Base-by-base conservation (phyloP, 2,329 filamentous ascomycete genomes). In the Diaporthe sp. region DNA sequence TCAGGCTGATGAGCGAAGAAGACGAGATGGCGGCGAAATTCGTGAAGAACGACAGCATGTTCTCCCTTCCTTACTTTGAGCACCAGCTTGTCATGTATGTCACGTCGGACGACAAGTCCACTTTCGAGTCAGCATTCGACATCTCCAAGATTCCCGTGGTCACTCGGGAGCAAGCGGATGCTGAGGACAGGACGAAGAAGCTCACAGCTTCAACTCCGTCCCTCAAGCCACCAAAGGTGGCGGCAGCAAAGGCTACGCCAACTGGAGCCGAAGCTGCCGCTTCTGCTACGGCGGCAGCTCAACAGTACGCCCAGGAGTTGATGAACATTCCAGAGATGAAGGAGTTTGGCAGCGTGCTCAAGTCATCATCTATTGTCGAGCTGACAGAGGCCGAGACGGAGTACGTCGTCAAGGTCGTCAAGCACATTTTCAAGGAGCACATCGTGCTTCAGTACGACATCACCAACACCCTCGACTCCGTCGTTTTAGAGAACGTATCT, bases 1-100 rank as follows among this genome's bases (percentile, higher is more conserved):
- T 99, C 74, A 91, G 95, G 81, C 87, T 99, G 76, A 98, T 99
- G 94, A 90, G 92, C 75, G 94, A 98, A 81, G 95, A 97, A 78
- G 94, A 97, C 79, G 94, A 97, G 75, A 88, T 96, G 84, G 95
- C 96, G 1, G 89, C 91, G 77, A 91, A 92, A 75, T 98, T 99
- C 83, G 94, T 98, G 82, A 97, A 97, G 86, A 98, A 98, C 81
- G 96, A 98, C 83, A 97, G 92, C 77, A 97, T 97, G 91, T 99
- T 96, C 83, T 97, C 96, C 12, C 90, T 99, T 30, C 94, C 95
- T 15, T 95, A 94, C 75, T 97, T 99, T 76, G 97, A 98, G 87
- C 96, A 98, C 82, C 96, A 98, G 82, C 92, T 99, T 68, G 96
- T 98, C 78, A 94, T 97, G 91, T 99, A 99, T 81, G 96, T 99